These are phyloP conservation scores for Agrocybe chaxingu DNA, from an alignment of 768 basidiomycete genomes.

Conservation along the genomic window DNA sequence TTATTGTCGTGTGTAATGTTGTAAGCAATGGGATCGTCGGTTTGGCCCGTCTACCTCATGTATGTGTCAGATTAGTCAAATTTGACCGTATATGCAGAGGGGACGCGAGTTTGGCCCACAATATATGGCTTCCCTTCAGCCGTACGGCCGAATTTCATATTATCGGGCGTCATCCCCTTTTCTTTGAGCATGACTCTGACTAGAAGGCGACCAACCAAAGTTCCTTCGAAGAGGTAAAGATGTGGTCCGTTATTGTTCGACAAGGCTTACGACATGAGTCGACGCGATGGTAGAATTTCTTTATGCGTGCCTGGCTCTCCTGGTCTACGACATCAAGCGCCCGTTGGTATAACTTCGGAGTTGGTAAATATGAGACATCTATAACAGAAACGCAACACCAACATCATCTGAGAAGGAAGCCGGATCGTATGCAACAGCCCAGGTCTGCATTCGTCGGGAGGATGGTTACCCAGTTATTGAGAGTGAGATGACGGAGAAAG, in stretches of 20 bases:
- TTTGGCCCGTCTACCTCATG: constrained; percentile 37
- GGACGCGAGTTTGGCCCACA: constrained; percentile 34
- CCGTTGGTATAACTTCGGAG: constrained; percentile 54
- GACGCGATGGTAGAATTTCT: constrained; percentile 64
- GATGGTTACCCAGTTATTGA: background rate
- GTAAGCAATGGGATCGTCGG: constrained; percentile 61
- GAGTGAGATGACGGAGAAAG: too few species aligned
- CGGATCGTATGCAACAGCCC: constrained; percentile 42
- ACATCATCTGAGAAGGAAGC: constrained; percentile 40
- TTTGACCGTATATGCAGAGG: too few species aligned
- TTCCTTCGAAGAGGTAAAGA: constrained; percentile 42
- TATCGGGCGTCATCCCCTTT: constrained; percentile 44
- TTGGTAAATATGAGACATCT: constrained; percentile 3
- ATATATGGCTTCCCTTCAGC: constrained; percentile 74
- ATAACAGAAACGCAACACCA: constrained; percentile 9
- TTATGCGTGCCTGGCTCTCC: constrained; percentile 53
- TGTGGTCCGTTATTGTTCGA: background rate
- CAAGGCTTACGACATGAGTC: constrained; percentile 68
- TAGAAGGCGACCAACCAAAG: constrained; percentile 73
- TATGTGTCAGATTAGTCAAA: background rate
- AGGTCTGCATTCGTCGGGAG: constrained; percentile 35
- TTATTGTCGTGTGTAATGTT: constrained; percentile 83
- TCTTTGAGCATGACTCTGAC: constrained; percentile 61
- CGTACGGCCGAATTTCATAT: constrained; percentile 55
- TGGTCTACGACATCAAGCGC: constrained; percentile 58